A percentile compares a stretch with the other conserved stretches of the same genome.
phyloP scores from a whole-genome alignment of 805 yeast species.

The Scheffersomyces ergatensis region DNA sequence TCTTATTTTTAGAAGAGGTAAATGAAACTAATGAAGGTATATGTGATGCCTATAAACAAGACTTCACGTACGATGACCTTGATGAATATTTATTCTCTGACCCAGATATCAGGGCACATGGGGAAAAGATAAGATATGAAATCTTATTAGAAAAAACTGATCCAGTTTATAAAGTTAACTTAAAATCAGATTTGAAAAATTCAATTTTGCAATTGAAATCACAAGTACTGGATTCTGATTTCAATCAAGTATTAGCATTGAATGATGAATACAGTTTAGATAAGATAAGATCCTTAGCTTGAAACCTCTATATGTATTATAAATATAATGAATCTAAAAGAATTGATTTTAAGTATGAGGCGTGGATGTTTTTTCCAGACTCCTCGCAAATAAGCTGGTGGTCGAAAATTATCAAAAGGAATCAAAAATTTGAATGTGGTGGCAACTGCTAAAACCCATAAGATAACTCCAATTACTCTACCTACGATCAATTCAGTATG shows the following conservation, averaged over 20 bases:
- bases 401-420: not conserved
- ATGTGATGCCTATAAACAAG: slow-evolving; percentile 35
- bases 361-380: not conserved
- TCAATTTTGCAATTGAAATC: slow-evolving; percentile 23
- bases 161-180: slow-evolving; percentile 41
- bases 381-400: not conserved
- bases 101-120: slow-evolving; percentile 39
- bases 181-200: slow-evolving; percentile 42
- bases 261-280: slow-evolving; percentile 36
- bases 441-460: not conserved
- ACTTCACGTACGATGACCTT: slow-evolving; percentile 37
- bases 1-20: slow-evolving; percentile 67
- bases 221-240: slow-evolving; percentile 24
- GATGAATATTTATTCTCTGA: slow-evolving; percentile 42
- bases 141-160: slow-evolving; percentile 27
- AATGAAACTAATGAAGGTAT: slow-evolving; percentile 48
- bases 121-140: slow-evolving; percentile 39
- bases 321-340: no score
- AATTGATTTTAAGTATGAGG: no score
- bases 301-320: not conserved
- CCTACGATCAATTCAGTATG: slow-evolving; percentile 42
- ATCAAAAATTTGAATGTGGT: not conserved
- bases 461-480: no score
- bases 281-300: slow-evolving; percentile 13
- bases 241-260: slow-evolving; percentile 31